Evolutionary conservation across 208 protist species (phyloP).

Genomic region (Entamoeba invadens): DNA sequence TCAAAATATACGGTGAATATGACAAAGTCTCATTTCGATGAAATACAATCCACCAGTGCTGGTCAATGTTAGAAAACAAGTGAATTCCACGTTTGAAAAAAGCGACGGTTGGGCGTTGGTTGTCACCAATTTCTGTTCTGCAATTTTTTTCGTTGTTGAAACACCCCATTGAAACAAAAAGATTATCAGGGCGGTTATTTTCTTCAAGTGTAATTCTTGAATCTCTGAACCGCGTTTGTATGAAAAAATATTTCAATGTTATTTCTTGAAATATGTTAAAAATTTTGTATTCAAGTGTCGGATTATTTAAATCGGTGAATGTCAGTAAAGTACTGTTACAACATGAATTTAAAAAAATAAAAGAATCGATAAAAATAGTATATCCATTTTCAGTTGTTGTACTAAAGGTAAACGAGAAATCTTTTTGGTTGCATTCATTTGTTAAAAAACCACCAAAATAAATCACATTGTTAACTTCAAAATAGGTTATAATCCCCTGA

Average conservation of each 20-base stretch:
- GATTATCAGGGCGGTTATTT: neutral
- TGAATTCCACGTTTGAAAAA: neutral
- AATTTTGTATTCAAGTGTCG: too few relatives aligned
- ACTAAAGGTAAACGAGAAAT: too few relatives aligned
- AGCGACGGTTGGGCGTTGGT: neutral
- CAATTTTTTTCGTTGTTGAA: neutral
- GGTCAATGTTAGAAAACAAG: neutral
- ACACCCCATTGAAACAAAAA: neutral
- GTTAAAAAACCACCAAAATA: too few relatives aligned
- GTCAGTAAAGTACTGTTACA: too few relatives aligned
- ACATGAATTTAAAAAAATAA: too few relatives aligned
- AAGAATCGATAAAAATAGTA: too few relatives aligned
- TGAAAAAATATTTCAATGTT: neutral
- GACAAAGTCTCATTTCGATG: neutral
- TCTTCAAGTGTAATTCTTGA: neutral
- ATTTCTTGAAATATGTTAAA: too few relatives aligned
- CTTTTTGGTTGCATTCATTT: too few relatives aligned
- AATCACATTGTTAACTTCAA: too few relatives aligned
- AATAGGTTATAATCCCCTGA: too few relatives aligned
- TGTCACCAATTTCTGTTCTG: neutral
- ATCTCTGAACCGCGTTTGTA: neutral
- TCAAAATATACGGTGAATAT: neutral
- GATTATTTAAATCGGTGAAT: too few relatives aligned
- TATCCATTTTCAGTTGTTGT: too few relatives aligned
- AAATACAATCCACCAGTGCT: neutral